phyloP scores from a whole-genome alignment of 2,329 filamentous ascomycete genomes.

The Ophiostoma quercus region DNA sequence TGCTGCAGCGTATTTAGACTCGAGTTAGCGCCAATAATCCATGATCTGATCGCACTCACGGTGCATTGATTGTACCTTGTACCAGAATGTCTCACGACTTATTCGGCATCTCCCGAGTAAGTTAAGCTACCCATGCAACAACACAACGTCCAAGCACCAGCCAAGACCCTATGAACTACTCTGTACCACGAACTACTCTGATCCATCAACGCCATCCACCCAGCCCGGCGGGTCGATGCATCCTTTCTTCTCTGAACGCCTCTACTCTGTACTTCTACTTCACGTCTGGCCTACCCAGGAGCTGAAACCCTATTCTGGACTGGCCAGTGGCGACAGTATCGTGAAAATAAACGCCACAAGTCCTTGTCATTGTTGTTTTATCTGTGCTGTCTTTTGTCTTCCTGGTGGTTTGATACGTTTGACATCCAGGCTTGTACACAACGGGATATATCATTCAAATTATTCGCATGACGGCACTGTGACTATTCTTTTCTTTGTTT shows the following conservation, averaged over 20 bases:
- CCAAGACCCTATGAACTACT: background rate
- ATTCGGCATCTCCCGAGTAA: background rate
- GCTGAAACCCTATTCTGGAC: constrained; percentile 6
- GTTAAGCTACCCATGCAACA: background rate
- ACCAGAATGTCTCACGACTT: background rate
- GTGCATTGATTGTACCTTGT: too few species aligned
- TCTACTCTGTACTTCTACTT: background rate
- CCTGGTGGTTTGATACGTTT: background rate
- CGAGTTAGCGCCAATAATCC: background rate
- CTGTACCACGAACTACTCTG: background rate
- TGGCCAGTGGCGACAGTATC: background rate
- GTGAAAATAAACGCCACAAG: background rate
- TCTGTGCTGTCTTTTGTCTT: background rate
- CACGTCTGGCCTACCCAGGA: background rate
- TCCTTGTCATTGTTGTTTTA: background rate
- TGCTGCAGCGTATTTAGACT: background rate
- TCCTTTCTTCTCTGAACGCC: background rate
- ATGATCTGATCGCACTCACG: background rate
- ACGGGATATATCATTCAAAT: background rate
- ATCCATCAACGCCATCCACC: background rate
- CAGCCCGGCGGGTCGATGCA: background rate
- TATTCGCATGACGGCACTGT: background rate
- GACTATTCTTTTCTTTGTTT: background rate
- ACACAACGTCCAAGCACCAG: background rate
- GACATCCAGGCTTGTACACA: background rate